Evolutionary conservation across 176 grass and related monocot genomes (phyloP).

Genomic region (Olyra latifolia): DNA sequence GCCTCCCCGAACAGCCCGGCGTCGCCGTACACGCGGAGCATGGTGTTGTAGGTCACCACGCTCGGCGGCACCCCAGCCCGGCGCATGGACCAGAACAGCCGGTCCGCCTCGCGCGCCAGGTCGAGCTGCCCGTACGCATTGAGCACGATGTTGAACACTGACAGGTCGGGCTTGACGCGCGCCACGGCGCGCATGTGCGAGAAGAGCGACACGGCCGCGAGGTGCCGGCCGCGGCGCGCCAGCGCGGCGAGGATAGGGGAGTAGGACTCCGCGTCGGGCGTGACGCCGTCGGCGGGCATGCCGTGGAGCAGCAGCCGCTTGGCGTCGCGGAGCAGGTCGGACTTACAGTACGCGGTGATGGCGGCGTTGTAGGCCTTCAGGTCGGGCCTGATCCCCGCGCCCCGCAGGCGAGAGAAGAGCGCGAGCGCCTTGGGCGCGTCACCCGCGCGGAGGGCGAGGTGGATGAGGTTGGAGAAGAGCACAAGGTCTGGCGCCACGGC

Average conservation of each 20-base stretch:
- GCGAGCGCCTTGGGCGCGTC: constrained; percentile 79
- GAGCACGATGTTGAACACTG: constrained; percentile 85
- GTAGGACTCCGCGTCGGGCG: constrained; percentile 75
- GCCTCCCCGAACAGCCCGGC: constrained; percentile 91
- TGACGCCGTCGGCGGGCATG: constrained; percentile 59
- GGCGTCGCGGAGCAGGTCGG: constrained; percentile 69
- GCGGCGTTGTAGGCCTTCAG: constrained; percentile 82
- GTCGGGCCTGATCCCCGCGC: constrained; percentile 59
- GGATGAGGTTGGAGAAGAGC: constrained; percentile 84
- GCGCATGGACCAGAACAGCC: constrained; percentile 91
- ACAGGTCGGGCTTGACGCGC: constrained; percentile 66
- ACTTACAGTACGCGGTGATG: constrained; percentile 61
- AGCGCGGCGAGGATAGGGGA: constrained; percentile 76
- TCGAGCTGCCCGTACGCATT: constrained; percentile 89
- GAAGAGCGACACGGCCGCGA: constrained; percentile 87
- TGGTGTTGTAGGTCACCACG: constrained; percentile 92
- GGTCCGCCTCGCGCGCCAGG: constrained; percentile 78
- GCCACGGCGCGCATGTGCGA: constrained; percentile 69
- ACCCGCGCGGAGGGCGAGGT: constrained; percentile 59
- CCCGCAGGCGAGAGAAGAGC: constrained; percentile 80
- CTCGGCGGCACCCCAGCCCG: constrained; percentile 59
- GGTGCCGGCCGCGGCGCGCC: constrained; percentile 61
- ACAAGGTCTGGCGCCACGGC: constrained; percentile 60
- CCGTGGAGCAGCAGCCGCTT: constrained; percentile 64
- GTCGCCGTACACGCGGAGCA: constrained; percentile 91